Conservation (phyloP, 331 rosid genomes). For the Stylosanthes scabra region DNA sequence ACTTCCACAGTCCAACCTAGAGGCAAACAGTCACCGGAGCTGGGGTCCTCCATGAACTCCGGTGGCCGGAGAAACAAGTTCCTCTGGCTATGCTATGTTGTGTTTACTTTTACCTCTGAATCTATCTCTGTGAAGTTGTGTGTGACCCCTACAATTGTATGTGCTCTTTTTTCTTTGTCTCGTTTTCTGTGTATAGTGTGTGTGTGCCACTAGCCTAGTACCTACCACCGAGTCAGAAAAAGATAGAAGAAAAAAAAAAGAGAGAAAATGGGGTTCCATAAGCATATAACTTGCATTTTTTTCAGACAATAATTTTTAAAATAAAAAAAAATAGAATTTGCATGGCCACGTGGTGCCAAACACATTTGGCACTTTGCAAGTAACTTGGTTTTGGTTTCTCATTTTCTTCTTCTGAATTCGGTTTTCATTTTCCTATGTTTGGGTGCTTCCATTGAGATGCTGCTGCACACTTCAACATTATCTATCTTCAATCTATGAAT, state of each 20-base stretch:
- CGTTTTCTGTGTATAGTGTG: conserved; percentile 9
- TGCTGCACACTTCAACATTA: neutral
- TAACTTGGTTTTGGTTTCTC: neutral
- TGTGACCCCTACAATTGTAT: neutral
- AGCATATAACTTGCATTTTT: neutral
- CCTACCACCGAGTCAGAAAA: conserved; percentile 15
- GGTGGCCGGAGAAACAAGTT: conserved; percentile 32
- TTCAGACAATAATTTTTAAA: neutral
- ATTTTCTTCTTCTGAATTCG: neutral
- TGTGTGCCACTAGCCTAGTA: conserved; percentile 14
- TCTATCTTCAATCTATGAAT: neutral
- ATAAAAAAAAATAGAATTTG: neutral
- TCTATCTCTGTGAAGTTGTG: neutral
- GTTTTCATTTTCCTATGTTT: neutral
- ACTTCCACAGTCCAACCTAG: conserved; percentile 72
- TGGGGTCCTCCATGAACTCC: conserved; percentile 54
- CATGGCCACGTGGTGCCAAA: conserved; percentile 39
- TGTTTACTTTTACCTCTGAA: too few relatives aligned
- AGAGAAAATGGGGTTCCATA: neutral
- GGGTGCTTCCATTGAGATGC: neutral
- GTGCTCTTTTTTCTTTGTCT: neutral
- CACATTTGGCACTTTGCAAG: neutral
- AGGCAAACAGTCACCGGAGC: conserved; percentile 65
- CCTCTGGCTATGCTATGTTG: neutral
- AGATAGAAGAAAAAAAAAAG: too few relatives aligned